Evolutionary conservation across 2,329 filamentous ascomycete species (phyloP), one percentile per base, ranked within the genome.

Genomic region (Cephalotrichum gorgonifer): DNA sequence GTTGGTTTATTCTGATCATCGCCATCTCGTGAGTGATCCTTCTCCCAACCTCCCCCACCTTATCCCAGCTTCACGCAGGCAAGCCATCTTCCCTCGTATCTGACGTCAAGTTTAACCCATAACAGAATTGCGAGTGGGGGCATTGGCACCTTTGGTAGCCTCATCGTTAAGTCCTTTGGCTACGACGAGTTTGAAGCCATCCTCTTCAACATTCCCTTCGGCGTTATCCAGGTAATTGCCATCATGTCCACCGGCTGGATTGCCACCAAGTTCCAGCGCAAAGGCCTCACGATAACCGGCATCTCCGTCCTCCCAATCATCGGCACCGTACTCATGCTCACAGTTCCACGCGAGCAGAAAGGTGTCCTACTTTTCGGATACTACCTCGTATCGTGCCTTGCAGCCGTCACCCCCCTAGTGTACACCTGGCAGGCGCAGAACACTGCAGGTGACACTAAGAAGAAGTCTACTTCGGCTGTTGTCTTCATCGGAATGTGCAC

Each of bases 371-470:
- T 76, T 11, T 68, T 76, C 43, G 72, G 72, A 0, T 76, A 75
- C 53, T 76, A 76, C 52, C 58, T 76, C 14, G 71, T 74, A 44
- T 50, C 26, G 22, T 39, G 26, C 48, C 52, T 56, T 6, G 58
- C 57, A 0, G 50, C 54, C 38, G 63, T 59, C 47, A 73, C 80
- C 3, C 80, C 78, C 0, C 62, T 82, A 27, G 75, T 82, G 38
- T 81, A 78, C 54, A 75, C 75, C 0, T 81, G 77, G 77, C 76
- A 75, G 2, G 69, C 75, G 2, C 76, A 79, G 52, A 83, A 83
- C 54, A 82, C 82, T 0, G 82, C 76, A 0, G 82, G 83, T 1
- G 81, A 86, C 57, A 86, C 82, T 0, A 86, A 86, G 63, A 78
- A 79, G 53, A 85, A 85, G 57, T 74, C 76, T 9, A 82, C 76